A percentile compares a stretch with the other conserved stretches of the same genome.
These are phyloP conservation scores for Cutaneotrichosporon spelunceum DNA, from an alignment of 1,284 basidiomycete species.

Conservation along the genomic window DNA sequence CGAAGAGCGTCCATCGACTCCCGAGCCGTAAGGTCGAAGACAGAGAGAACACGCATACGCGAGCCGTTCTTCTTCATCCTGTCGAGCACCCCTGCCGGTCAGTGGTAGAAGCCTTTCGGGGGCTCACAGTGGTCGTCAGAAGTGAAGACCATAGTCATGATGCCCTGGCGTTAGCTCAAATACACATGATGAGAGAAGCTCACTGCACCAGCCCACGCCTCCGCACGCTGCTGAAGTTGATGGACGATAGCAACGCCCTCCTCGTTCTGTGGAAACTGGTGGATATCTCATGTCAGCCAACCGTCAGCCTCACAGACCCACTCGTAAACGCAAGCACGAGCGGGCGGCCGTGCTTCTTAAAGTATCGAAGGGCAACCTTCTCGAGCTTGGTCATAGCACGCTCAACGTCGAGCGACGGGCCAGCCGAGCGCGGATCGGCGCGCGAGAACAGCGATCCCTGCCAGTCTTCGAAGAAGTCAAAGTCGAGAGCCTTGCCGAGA, in stretches of 20 bases:
- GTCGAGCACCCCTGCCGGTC: constrained; percentile 54
- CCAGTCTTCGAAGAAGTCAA: constrained; percentile 63
- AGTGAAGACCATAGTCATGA: constrained; percentile 73
- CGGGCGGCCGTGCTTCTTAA: constrained; percentile 61
- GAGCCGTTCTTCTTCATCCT: constrained; percentile 60
- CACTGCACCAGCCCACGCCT: constrained; percentile 78
- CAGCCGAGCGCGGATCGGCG: constrained; percentile 77
- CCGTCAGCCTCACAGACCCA: constrained; percentile 19
- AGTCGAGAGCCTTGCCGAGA: constrained; percentile 65
- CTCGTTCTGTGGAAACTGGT: constrained; percentile 75
- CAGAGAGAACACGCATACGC: constrained; percentile 71
- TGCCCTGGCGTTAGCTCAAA: constrained; percentile 55
- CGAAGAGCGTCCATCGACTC: constrained; percentile 64
- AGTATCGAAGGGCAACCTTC: constrained; percentile 70
- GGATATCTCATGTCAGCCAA: constrained; percentile 54
- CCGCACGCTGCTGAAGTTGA: constrained; percentile 78
- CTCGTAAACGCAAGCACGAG: constrained; percentile 70
- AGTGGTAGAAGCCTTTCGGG: neutral
- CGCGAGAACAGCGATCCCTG: constrained; percentile 66
- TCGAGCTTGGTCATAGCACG: constrained; percentile 80
- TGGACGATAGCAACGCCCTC: constrained; percentile 70
- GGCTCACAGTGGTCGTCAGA: constrained; percentile 70
- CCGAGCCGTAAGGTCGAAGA: constrained; percentile 64
- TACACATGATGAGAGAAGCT: constrained; percentile 36
- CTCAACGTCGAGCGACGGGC: constrained; percentile 76